Percentiles rank a stretch among this genome's conserved stretches.
phyloP scores from a whole-genome alignment of 1,139 yeast species.

The Kodamaea derodonti region DNA sequence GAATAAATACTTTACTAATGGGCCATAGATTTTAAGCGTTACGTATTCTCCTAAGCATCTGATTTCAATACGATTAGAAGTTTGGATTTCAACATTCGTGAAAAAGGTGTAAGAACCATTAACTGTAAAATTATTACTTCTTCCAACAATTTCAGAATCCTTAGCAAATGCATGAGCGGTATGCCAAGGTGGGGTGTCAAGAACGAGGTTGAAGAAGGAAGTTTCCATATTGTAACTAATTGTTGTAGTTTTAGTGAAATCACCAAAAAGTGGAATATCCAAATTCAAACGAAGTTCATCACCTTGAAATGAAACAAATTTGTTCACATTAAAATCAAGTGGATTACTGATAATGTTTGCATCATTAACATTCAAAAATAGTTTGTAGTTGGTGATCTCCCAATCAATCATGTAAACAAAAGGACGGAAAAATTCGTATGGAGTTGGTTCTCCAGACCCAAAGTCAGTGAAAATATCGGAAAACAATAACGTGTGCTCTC shows the following conservation, averaged over 20 bases:
- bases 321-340: conserved; percentile 74
- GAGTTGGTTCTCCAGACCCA: conserved; percentile 65
- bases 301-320: conserved; percentile 72
- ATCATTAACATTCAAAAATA: conserved; percentile 79
- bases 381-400: conserved; percentile 52
- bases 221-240: conserved; percentile 55
- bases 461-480: conserved; percentile 77
- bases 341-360: conserved; percentile 87
- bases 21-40: conserved; percentile 74
- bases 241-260: conserved; percentile 53
- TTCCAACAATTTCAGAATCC: conserved; percentile 57
- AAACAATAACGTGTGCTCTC: conserved; percentile 79
- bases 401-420: conserved; percentile 60
- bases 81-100: conserved; percentile 55
- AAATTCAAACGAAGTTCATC: conserved; percentile 46
- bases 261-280: conserved; percentile 58
- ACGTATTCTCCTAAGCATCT: conserved; percentile 64
- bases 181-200: conserved; percentile 91
- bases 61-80: conserved; percentile 66
- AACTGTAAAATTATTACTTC: conserved; percentile 57
- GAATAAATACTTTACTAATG: conserved; percentile 69
- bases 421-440: conserved; percentile 76
- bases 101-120: conserved; percentile 66
- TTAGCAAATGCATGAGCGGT: conserved; percentile 71
- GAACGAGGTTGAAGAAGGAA: conserved; percentile 54